Evolutionary conservation across 2,329 filamentous ascomycete species (phyloP).

Genomic region (Lecanicillium sp.): DNA sequence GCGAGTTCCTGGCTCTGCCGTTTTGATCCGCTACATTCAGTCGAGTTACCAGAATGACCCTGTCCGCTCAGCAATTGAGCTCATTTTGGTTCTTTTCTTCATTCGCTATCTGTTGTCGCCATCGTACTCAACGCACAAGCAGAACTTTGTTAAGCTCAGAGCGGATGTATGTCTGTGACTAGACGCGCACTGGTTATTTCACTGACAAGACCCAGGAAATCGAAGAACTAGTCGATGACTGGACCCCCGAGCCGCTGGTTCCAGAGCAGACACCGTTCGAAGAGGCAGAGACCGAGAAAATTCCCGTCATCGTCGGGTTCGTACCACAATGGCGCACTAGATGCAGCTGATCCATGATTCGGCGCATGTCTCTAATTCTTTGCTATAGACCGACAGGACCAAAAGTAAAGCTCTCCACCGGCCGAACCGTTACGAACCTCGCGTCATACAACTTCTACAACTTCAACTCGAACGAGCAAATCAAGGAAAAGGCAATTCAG

Average conservation of each 20-base stretch:
- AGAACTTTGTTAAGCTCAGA: constrained; percentile 80
- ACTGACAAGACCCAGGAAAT: constrained; percentile 60
- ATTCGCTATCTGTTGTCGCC: constrained; percentile 88
- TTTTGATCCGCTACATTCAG: constrained; percentile 89
- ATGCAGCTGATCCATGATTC: not conserved
- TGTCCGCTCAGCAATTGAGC: constrained; percentile 84
- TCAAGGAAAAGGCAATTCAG: constrained; percentile 93
- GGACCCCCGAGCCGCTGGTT: constrained; percentile 90
- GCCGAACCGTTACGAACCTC: constrained; percentile 86
- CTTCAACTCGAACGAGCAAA: constrained; percentile 82
- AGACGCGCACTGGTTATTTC: not conserved
- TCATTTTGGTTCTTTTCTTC: constrained; percentile 91
- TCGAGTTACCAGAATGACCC: constrained; percentile 98
- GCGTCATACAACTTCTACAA: constrained; percentile 98
- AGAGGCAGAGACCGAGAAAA: constrained; percentile 73
- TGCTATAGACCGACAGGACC: constrained; percentile 71
- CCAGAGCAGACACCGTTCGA: constrained; percentile 67
- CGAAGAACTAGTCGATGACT: constrained; percentile 93
- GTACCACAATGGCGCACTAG: constrained; percentile 10
- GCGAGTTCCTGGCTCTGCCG: constrained; percentile 86
- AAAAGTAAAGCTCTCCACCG: constrained; percentile 81
- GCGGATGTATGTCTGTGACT: constrained; percentile 52
- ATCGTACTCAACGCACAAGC: constrained; percentile 85
- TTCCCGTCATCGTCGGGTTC: constrained; percentile 84
- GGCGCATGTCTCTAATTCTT: not conserved